Percentiles rank a stretch among this genome's conserved stretches.
phyloP scores from a whole-genome alignment of 164 flowering plant genomes.

The Vitis amurensis region DNA sequence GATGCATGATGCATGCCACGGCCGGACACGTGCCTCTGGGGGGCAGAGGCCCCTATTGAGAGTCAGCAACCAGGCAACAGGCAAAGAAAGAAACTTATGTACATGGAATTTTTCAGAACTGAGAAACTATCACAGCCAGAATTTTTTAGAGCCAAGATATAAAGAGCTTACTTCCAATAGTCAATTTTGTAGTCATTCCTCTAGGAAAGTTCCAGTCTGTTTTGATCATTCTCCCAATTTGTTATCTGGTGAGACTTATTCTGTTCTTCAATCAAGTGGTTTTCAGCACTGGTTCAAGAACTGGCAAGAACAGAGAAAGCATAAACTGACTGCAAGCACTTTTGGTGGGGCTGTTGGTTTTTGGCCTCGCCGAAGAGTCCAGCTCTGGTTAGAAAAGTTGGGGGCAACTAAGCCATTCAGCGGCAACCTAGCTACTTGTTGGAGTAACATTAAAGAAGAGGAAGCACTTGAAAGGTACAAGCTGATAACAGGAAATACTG shows the following conservation, averaged over 20 bases:
- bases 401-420: slow-evolving; percentile 53
- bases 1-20: too few species aligned
- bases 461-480: slow-evolving; percentile 65
- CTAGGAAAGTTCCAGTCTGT: slow-evolving; percentile 1
- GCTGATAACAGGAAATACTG: slow-evolving; percentile 49
- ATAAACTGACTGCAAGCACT: slow-evolving; percentile 73
- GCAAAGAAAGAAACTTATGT: background rate
- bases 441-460: slow-evolving; percentile 61
- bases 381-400: slow-evolving; percentile 71
- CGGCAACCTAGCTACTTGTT: slow-evolving; percentile 54
- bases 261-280: slow-evolving; percentile 29
- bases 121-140: background rate
- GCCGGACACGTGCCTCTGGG: too few species aligned
- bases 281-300: slow-evolving; percentile 67
- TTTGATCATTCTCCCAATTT: slow-evolving; percentile 7
- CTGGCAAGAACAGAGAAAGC: slow-evolving; percentile 57
- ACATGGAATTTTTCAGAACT: too few species aligned
- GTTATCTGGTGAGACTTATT: slow-evolving; percentile 15
- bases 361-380: slow-evolving; percentile 51
- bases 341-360: slow-evolving; percentile 66
- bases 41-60: too few species aligned
- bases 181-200: slow-evolving; percentile 3
- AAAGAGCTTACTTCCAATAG: background rate
- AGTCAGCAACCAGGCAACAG: background rate
- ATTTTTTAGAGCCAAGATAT: background rate